Percentiles rank a stretch among this genome's conserved stretches.
Evolutionary conservation across 129 eudicot species (phyloP).

Genomic region (Helianthus tuberosus): DNA sequence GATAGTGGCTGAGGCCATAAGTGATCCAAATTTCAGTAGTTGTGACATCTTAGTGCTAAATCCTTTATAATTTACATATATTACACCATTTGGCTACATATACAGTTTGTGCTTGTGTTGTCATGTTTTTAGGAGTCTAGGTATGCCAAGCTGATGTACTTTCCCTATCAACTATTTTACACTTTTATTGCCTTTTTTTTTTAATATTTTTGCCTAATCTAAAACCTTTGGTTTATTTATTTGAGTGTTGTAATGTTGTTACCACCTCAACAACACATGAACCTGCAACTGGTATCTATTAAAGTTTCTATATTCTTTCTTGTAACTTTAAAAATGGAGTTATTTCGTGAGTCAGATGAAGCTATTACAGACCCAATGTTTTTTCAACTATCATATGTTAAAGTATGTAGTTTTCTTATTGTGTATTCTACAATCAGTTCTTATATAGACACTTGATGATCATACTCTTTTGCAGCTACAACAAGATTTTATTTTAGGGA

Average conservation of each 20-base stretch:
- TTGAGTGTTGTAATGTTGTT: conserved; percentile 90
- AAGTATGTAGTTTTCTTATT: conserved; percentile 40
- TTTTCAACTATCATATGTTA: conserved; percentile 90
- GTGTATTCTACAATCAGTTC: not conserved
- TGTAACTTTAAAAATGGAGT: conserved; percentile 15
- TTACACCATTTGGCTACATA: no score
- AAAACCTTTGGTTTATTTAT: conserved; percentile 30
- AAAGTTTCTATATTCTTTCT: not conserved
- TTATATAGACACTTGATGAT: conserved; percentile 6
- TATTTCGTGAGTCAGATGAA: conserved; percentile 97
- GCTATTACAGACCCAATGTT: conserved; percentile 92
- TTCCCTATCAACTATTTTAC: no score
- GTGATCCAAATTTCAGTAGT: no score
- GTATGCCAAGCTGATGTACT: no score
- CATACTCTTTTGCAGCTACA: conserved; percentile 56
- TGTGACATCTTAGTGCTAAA: no score
- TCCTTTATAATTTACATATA: no score
- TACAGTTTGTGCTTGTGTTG: no score
- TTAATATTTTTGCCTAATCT: no score
- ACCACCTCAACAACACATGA: conserved; percentile 84
- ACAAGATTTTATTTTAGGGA: conserved; percentile 95
- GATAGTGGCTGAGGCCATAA: no score
- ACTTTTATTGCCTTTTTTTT: no score
- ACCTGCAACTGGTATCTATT: conserved; percentile 74
- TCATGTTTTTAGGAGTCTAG: no score